Percentiles rank a stretch among this genome's conserved stretches.
phyloP scores from a whole-genome alignment of 2,329 filamentous ascomycete genomes.

The Annulohypoxylon truncatum region DNA sequence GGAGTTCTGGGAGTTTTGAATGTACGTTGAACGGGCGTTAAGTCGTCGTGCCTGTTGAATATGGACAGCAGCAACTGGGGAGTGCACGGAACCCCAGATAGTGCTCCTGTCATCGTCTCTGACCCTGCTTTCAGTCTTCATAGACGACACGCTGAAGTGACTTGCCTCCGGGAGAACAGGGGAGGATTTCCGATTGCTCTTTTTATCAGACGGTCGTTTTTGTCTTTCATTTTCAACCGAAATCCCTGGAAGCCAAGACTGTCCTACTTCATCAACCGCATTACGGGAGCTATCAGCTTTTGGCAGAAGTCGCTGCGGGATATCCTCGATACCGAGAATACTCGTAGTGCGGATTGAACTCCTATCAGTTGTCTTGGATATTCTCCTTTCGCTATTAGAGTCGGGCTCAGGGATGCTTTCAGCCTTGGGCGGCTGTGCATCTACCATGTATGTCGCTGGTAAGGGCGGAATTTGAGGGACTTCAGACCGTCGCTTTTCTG shows the following conservation, averaged over 20 bases:
- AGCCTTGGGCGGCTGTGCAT: slow-evolving; percentile 39
- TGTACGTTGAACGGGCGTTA: slow-evolving; percentile 56
- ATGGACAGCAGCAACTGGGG: slow-evolving; percentile 59
- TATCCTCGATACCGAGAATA: slow-evolving; percentile 54
- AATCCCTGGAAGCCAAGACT: slow-evolving; percentile 56
- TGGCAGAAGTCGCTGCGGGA: slow-evolving; percentile 46
- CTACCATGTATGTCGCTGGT: slow-evolving; percentile 48
- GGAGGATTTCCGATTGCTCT: slow-evolving; percentile 60
- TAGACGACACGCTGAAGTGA: slow-evolving; percentile 52
- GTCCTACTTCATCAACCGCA: slow-evolving; percentile 51
- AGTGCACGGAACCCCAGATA: slow-evolving; percentile 64
- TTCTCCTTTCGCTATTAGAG: slow-evolving; percentile 38
- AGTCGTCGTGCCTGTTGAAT: slow-evolving; percentile 56
- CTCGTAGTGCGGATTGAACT: slow-evolving; percentile 56
- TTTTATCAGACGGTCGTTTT: slow-evolving; percentile 40
- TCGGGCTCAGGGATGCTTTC: slow-evolving; percentile 46
- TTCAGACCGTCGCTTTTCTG: slow-evolving; percentile 52
- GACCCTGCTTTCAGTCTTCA: slow-evolving; percentile 51
- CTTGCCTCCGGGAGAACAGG: slow-evolving; percentile 59
- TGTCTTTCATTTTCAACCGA: slow-evolving; percentile 30
- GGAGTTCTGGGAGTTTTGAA: slow-evolving; percentile 47
- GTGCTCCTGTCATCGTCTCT: slow-evolving; percentile 58
- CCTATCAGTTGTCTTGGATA: slow-evolving; percentile 51
- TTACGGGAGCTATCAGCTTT: slow-evolving; percentile 31
- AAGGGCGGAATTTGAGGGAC: slow-evolving; percentile 59